These are phyloP conservation scores for Podospora pseudoanserina DNA, from an alignment of 495 filamentous ascomycete species.

Conservation along the genomic window DNA sequence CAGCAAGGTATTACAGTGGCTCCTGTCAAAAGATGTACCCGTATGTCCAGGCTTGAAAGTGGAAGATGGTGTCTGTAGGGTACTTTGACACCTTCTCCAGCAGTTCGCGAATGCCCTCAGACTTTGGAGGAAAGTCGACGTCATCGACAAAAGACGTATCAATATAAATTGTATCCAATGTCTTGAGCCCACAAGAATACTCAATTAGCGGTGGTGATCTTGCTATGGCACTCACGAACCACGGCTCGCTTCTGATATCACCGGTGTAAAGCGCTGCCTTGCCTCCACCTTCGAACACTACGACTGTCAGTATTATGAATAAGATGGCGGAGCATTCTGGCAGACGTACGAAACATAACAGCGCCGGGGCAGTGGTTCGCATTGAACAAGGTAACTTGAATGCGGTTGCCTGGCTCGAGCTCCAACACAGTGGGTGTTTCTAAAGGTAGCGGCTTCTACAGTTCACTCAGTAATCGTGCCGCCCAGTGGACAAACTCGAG, in stretches of 20 bases:
- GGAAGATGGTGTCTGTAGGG: slow-evolving; percentile 72
- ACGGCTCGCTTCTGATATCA: slow-evolving; percentile 74
- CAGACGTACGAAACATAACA: slow-evolving; percentile 70
- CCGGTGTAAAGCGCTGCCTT: slow-evolving; percentile 87
- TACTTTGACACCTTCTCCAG: slow-evolving; percentile 65
- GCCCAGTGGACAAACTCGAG: slow-evolving; percentile 31
- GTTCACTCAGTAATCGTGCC: slow-evolving; percentile 10
- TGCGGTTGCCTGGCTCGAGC: slow-evolving; percentile 58
- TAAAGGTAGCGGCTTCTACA: slow-evolving; percentile 73
- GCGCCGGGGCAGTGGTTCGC: slow-evolving; percentile 91
- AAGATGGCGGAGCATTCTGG: background rate
- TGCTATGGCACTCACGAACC: slow-evolving; percentile 53
- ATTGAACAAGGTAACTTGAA: slow-evolving; percentile 81
- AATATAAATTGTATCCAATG: slow-evolving; percentile 75
- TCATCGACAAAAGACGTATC: slow-evolving; percentile 73
- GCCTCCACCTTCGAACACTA: slow-evolving; percentile 70
- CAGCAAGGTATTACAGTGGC: background rate
- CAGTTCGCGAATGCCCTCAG: slow-evolving; percentile 72
- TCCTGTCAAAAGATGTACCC: slow-evolving; percentile 47
- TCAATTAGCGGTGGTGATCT: slow-evolving; percentile 73
- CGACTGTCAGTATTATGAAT: background rate
- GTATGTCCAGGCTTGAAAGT: slow-evolving; percentile 89
- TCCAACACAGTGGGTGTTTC: slow-evolving; percentile 79
- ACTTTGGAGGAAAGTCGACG: slow-evolving; percentile 51
- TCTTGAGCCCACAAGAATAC: slow-evolving; percentile 63